Evolutionary conservation across 208 protist species (phyloP), one percentile per base, ranked within the genome.

Genomic region (Leishmania mexicana): DNA sequence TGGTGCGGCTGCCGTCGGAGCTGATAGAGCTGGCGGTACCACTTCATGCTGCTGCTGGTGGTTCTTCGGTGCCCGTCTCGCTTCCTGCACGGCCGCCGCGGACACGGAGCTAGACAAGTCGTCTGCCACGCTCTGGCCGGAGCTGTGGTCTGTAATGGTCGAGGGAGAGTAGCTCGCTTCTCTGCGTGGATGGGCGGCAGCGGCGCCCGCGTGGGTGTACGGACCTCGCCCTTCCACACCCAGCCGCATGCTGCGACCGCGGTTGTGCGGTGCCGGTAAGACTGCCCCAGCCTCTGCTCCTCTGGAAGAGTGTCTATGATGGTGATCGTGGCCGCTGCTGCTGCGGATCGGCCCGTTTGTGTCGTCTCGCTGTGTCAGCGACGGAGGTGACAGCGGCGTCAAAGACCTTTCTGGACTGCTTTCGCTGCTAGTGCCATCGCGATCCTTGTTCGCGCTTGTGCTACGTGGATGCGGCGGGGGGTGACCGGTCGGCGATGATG

Each of bases 401-500:
- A 19, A 75, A 7, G 28, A 24, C 49, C 38, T 11, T 53, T 19
- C 73, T 76, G 1, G 45, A 49, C 76, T 84, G 64, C 62, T n/a
- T 68, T 24, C 8, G 35, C 6, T 71, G 62, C 60, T 54, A 38
- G 8, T 17, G 21, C 38, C 10, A 19, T 42, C 75, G 3, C 35
- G 28, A 21, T 38, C 21, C 71, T 82, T 68, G 45, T 60, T 81
- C 17, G 60, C 47, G 71, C 67, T 68, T 13, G 3, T 35, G 45
- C 76, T 77, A 1, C 3, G 53, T 10, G 71, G 67, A 42, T 58
- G 68, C 70, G 76, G 68, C 13, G 68, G 57, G 21, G 80, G 70
- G 21, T 70, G 70, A 51, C 47, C n/a, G 35, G 19, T 64, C 13
- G 70, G 76, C 45, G 45, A 74, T 51, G 70, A 74, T 53, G 45